Percentiles rank a stretch among this genome's conserved stretches.
These are phyloP conservation scores for Rhizophora apiculata DNA, from an alignment of 345 rosid species.

Conservation along the genomic window DNA sequence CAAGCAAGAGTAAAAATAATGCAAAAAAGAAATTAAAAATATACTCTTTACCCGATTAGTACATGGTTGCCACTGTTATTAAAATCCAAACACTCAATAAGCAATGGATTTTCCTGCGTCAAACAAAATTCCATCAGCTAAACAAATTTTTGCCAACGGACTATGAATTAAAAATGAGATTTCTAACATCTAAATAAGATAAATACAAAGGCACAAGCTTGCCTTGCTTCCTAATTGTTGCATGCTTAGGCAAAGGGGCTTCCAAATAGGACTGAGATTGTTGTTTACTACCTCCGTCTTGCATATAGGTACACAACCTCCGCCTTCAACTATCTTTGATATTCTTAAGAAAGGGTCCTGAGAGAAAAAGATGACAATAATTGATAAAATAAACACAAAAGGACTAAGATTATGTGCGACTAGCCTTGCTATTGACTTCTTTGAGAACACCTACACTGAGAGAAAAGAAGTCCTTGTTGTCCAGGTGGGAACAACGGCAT, in stretches of 20 bases:
- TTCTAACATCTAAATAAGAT: neutral
- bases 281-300: slow-evolving; percentile 72
- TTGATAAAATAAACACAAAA: neutral
- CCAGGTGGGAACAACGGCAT: slow-evolving; percentile 53
- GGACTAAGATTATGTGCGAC: neutral
- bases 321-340: slow-evolving; percentile 61
- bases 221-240: slow-evolving; percentile 87
- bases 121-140: slow-evolving; percentile 7
- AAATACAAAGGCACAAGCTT: slow-evolving; percentile 24
- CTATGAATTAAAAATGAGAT: neutral
- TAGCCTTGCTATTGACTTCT: neutral
- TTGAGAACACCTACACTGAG: slow-evolving; percentile 53
- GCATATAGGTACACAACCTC: slow-evolving; percentile 57
- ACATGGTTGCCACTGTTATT: slow-evolving; percentile 62
- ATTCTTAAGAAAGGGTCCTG: slow-evolving; percentile 87
- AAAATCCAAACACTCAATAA: slow-evolving; percentile 84
- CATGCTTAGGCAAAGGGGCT: slow-evolving; percentile 54
- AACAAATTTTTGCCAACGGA: neutral
- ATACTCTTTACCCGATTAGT: slow-evolving; percentile 58
- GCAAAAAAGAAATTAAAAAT: neutral
- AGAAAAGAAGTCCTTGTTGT: slow-evolving; percentile 72
- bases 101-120: slow-evolving; percentile 67
- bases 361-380: slow-evolving; percentile 11
- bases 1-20: slow-evolving; percentile 1
- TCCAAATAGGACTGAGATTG: slow-evolving; percentile 80